A percentile compares a stretch with the other conserved stretches of the same genome.
Evolutionary conservation across 192 early-diverging fungal genomes (phyloP).

Genomic region (Kappamyces sp.): DNA sequence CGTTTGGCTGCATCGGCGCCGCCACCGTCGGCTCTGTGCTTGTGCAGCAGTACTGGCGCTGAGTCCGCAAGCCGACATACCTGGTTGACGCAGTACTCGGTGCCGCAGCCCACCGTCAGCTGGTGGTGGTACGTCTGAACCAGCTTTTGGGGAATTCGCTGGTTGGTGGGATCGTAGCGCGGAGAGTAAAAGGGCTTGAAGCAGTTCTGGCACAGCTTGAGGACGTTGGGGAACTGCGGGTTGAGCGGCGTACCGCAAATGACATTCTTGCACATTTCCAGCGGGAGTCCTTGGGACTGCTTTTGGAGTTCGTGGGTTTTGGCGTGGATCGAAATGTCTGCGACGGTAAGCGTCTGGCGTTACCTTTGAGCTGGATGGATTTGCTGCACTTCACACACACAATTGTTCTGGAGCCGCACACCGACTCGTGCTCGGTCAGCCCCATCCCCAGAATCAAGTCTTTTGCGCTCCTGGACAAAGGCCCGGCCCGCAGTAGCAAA

Average conservation of each 20-base stretch:
- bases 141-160: constrained; percentile 67
- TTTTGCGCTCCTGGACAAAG: constrained; percentile 38
- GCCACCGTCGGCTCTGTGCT: not conserved
- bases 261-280: constrained; percentile 61
- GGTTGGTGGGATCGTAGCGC: constrained; percentile 66
- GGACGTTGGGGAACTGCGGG: constrained; percentile 38
- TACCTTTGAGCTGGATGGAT: constrained; percentile 62
- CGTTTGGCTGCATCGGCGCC: constrained; percentile 52
- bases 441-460: constrained; percentile 53
- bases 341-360: not conserved
- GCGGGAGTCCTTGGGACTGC: constrained; percentile 47
- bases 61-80: constrained; percentile 17
- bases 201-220: constrained; percentile 68
- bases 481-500: constrained; percentile 61
- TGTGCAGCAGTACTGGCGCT: not conserved
- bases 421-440: constrained; percentile 68
- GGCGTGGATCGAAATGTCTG: constrained; percentile 67
- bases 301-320: constrained; percentile 61
- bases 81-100: constrained; percentile 58
- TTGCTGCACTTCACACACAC: constrained; percentile 69
- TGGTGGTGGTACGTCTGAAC: constrained; percentile 68
- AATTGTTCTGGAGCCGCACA: constrained; percentile 81
- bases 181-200: constrained; percentile 78
- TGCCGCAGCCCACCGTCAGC: constrained; percentile 71
- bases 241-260: constrained; percentile 58